Base-by-base conservation (phyloP, 148 eudicot genomes). In the Rhododendron vialii region DNA sequence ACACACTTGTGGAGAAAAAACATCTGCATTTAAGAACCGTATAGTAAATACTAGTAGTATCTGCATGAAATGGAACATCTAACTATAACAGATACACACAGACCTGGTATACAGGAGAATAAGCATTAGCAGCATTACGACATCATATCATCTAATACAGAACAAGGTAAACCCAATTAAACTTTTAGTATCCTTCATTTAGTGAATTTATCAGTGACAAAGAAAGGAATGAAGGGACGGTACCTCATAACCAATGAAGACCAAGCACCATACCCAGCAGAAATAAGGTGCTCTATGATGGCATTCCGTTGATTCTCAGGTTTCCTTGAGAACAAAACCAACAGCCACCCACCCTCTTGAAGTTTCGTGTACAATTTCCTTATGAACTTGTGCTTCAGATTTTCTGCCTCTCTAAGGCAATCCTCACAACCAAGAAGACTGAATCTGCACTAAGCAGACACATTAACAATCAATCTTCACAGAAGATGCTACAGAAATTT, bases 211-310 rank as follows among this genome's bases (percentile, higher is more conserved):
- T 55, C 65, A 83, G 28, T 2, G 65, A 51, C 4, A 36, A 55
- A 38, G 15, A 30, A 76, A 43, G 45, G 73, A 78, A 65, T 43
- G 35, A 77, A 48, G 61, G 22, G 45, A 83, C 59, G 11, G 28
- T 87, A 91, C 92, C 92, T 91, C 92, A 91, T 84, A 59, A 89
- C 82, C 83, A 91, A 80, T 51, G 85, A 86, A 30, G 86, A 84
- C 91, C 91, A 89, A 82, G 80, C 81, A 22, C 61, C 50, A 83
- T 69, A 89, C 65, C 91, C 90, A 26, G 75, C 76, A 73, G 89
- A 88, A 45, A 71, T 53, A 80, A 91, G 92, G 83, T 75, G 14
- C 74, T 89, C 80, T 8, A 51, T 36, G 78, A 87, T 89, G 63
- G 59, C 78, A 86, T 83, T 85, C 33, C 87, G 82, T 53, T 77